Evolutionary conservation across 306 rosid genomes (phyloP).

Genomic region (Lathyrus aphaca): DNA sequence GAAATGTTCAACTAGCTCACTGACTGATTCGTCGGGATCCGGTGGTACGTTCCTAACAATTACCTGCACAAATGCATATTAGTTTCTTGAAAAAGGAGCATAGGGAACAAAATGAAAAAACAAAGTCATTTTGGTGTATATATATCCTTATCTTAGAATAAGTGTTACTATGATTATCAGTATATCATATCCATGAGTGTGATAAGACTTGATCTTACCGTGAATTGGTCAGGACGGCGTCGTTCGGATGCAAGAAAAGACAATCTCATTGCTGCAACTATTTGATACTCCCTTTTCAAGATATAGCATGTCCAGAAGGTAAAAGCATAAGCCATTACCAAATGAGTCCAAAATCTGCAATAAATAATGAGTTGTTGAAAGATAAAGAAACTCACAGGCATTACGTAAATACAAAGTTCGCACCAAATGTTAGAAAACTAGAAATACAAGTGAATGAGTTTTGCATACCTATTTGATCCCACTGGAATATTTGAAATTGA

Average conservation of each 20-base stretch:
- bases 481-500: constrained; percentile 89
- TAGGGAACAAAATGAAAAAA: neutral
- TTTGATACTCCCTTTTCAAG: constrained; percentile 80
- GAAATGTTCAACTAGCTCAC: constrained; percentile 97
- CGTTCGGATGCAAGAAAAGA: constrained; percentile 84
- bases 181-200: neutral
- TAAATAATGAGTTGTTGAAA: constrained; percentile 33
- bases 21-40: constrained; percentile 86
- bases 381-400: constrained; percentile 1
- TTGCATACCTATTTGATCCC: constrained; percentile 82
- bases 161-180: constrained; percentile 26
- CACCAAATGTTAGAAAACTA: no score
- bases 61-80: constrained; percentile 56
- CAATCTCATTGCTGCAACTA: constrained; percentile 81
- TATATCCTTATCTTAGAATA: constrained; percentile 1
- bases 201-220: constrained; percentile 58
- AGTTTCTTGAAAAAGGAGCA: constrained; percentile 27
- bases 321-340: constrained; percentile 93
- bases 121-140: constrained; percentile 1
- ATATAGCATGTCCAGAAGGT: constrained; percentile 91
- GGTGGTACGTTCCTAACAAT: constrained; percentile 96
- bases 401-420: no score
- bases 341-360: constrained; percentile 98
- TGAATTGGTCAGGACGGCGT: constrained; percentile 91
- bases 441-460: neutral